Base-by-base conservation (phyloP, 1,139 yeast species). In the Suhomyces coccinellae region DNA sequence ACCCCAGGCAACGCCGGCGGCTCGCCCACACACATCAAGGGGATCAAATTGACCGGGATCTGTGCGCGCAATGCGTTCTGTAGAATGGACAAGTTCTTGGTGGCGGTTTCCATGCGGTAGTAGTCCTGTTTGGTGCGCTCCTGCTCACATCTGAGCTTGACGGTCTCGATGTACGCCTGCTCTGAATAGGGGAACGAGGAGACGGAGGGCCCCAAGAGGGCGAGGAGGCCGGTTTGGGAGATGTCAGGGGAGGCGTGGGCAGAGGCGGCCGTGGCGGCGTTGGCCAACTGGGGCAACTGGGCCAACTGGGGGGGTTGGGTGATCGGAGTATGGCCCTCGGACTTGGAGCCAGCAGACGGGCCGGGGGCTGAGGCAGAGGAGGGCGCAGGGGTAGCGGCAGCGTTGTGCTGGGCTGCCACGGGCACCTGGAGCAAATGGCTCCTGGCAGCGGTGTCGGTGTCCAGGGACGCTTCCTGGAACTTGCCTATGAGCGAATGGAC, bases 111-210 rank as follows among this genome's bases (percentile, higher is more conserved):
- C 31, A 85, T 69, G 46, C 77, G 78, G 61, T 86, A 84, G 56
- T 74, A 85, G 54, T 87, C 95, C 62, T 90, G 97, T 54, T 85
- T 85, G 1, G 97, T 87, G 34, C 79, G 75, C 61, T 91, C 97
- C 58, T 87, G 95, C 60, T 88, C 95, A 2, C 82, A 68, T 47
- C 84, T 78, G 27, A 88, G 73, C 35, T 76, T 76, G 36, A 90
- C 67, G 0, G 91, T 82, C 52, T 82, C 84, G 24, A 76, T 63
- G 33, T 84, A 73, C 2, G 95, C 77, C 17, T 75, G 71, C 49
- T 87, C 91, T 2, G 87, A 71, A 58, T 73, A 74, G 1, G 84
- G 83, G 79, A 87, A 84, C 22, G 70, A 61, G 6, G 70, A 58
- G 9, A 77, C 68, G 12, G 78, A 74, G 9, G 82, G 73, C 0